A percentile compares a stretch with the other conserved stretches of the same genome.
Conservation (phyloP, 83 land plant species). For the Thuja plicata region DNA sequence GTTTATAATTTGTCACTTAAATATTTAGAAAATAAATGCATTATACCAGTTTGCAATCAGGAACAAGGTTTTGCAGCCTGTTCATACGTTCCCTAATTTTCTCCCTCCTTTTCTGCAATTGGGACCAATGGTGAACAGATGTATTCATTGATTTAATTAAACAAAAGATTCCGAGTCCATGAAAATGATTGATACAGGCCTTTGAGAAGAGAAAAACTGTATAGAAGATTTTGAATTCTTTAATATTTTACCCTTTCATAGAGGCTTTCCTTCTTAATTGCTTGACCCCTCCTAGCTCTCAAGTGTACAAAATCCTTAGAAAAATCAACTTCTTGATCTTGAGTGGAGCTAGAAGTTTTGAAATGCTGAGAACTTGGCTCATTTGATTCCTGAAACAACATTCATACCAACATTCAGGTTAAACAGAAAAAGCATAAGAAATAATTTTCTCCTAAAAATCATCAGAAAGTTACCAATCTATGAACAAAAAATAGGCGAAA, state of each 20-base stretch:
- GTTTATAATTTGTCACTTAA: neutral
- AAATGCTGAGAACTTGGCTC: neutral
- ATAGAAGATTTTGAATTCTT: too few relatives aligned
- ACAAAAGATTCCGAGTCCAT: neutral
- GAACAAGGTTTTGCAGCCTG: neutral
- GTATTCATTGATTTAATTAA: neutral
- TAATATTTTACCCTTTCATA: neutral
- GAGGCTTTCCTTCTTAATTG: neutral
- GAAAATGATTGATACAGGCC: too few relatives aligned
- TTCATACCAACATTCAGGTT: neutral
- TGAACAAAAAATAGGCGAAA: neutral
- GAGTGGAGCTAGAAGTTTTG: neutral
- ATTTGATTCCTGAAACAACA: neutral
- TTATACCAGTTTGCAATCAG: neutral
- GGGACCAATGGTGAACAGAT: neutral
- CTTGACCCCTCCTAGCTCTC: neutral
- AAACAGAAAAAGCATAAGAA: neutral
- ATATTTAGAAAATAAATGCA: too few relatives aligned
- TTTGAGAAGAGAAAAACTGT: too few relatives aligned
- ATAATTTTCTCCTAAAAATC: too few relatives aligned
- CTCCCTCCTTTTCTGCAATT: neutral
- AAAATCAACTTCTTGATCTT: neutral
- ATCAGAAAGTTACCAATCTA: too few relatives aligned
- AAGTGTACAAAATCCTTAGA: neutral
- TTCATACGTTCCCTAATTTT: neutral